Percentiles rank a stretch among this genome's conserved stretches.
phyloP scores from a whole-genome alignment of 2,329 filamentous ascomycete genomes.

The Claviceps maximensis region DNA sequence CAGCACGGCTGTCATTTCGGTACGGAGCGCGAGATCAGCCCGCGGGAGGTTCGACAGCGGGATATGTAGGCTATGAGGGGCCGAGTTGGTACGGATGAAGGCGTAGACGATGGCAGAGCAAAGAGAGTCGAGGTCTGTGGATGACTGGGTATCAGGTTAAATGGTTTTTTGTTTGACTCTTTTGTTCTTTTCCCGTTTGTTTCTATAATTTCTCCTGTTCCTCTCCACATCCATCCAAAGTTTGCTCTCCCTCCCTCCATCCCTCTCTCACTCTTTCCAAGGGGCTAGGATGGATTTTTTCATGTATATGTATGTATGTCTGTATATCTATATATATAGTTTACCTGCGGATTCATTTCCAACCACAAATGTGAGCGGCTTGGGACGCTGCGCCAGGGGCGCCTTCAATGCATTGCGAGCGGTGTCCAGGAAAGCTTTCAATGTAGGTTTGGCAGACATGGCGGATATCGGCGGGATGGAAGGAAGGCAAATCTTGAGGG shows the following conservation, averaged over 20 bases:
- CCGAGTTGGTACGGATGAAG: conserved; percentile 53
- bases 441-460: conserved; percentile 24
- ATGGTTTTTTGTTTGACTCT: neutral
- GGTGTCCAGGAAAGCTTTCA: conserved; percentile 37
- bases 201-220: no score
- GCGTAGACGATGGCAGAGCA: conserved; percentile 61
- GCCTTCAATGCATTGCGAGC: conserved; percentile 34
- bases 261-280: neutral
- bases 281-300: neutral
- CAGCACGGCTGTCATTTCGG: conserved; percentile 57
- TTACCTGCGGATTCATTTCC: conserved; percentile 55
- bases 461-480: neutral
- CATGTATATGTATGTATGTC: no score
- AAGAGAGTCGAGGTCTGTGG: conserved; percentile 66
- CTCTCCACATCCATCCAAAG: no score
- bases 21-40: conserved; percentile 55
- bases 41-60: conserved; percentile 60
- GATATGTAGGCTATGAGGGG: conserved; percentile 46
- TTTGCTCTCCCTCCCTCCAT: no score
- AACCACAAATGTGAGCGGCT: conserved; percentile 46
- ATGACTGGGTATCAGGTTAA: neutral
- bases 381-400: conserved; percentile 28
- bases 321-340: neutral
- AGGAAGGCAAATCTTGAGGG: neutral
- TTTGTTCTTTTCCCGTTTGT: neutral